Base-by-base conservation (phyloP, 805 yeast species). In the Dipodascopsis uninucleata region DNA sequence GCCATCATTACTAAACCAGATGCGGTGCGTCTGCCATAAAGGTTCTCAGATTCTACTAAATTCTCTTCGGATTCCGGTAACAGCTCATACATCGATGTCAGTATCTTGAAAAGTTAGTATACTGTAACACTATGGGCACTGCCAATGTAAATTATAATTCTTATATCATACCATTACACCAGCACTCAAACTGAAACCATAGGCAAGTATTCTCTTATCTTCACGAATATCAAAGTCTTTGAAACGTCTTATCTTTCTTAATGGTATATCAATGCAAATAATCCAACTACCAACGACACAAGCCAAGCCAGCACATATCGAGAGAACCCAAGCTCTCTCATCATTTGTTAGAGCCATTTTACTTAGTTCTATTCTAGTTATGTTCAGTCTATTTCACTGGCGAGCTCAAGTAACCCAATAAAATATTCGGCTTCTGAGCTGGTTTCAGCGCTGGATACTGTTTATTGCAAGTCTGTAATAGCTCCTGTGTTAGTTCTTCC, bases 11-110 rank as follows among this genome's bases (percentile, higher is more conserved):
- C 62, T 20, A 69, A 52, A 45, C 71, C 71, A 5, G 68, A 61
- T n/a, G 41, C 38, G 18, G 57, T 55, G 4, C 49, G 44, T 32
- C 33, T 43, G 1, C 53, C 54, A n/a, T 57, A 44, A 9, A 67
- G 49, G 1, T 50, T 46, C 46, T 63, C 41, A 24, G 69, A 55
- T 33, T 60, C 45, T 12, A 48, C 41, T 28, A 82, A 66, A 56
- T 82, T 79, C 1, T 60, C 58, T 31, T 64, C 56, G 0, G 85
- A 75, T 49, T 78, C 81, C 0, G 97, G 96, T n/a, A 89, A 65
- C 39, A 90, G 69, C 49, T 80, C 76, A 66, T 78, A 83, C 39
- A 90, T 65, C 0, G 96, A 77, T 0, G 97, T 87, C 58, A 88
- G 78, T 1, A 66, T 46, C 53, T 49, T 21, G 28, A 25, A 43